Evolutionary conservation across 495 filamentous ascomycete genomes (phyloP), one percentile per base, ranked within the genome.

Genomic region (Aspergillus conjunctus): DNA sequence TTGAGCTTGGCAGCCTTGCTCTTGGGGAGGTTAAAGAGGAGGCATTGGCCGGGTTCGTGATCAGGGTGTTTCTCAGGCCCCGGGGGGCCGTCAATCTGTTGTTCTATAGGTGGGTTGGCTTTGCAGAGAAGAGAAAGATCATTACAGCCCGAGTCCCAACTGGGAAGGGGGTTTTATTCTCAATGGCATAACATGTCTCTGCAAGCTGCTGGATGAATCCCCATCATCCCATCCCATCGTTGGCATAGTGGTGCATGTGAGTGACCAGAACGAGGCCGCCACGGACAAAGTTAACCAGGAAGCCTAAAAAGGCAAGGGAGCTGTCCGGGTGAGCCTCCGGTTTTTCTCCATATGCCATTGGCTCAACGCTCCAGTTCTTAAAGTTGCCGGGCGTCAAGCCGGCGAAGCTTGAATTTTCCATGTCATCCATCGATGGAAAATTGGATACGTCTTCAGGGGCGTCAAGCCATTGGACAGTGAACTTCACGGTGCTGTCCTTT

Each of bases 211-310:
- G 68, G 0, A 65, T 56, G 21, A 76, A 66, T 9, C 70, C 62
- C 10, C 73, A 65, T 70, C 73, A 77, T 7, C 73, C 76, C 72
- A 76, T 77, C 7, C 77, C 64, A 56, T 80, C 77, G 57, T 76
- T 75, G 50, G 71, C 60, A 56, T 73, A 77, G 55, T 80, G 78
- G 56, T 78, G 78, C 53, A 69, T 62, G 54, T 79, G 73, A 63
- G 73, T 76, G 56, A 71, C 72, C 58, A 80, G 72, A 15, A 79
- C 64, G 12, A 79, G 51, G 1, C 76, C 76, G 7, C 79, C 67
- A 5, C 76, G 72, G 26, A 79, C 72, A 31, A 80, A 78, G 43
- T 76, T 79, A 0, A 66, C 68, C 61, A 78, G n/a, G n/a, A n/a
- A n/a, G n/a, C n/a, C n/a, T n/a, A n/a, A 71, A 58, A 73, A 80